phyloP scores from a whole-genome alignment of 805 yeast genomes.

The Wickerhamiella brachini region DNA sequence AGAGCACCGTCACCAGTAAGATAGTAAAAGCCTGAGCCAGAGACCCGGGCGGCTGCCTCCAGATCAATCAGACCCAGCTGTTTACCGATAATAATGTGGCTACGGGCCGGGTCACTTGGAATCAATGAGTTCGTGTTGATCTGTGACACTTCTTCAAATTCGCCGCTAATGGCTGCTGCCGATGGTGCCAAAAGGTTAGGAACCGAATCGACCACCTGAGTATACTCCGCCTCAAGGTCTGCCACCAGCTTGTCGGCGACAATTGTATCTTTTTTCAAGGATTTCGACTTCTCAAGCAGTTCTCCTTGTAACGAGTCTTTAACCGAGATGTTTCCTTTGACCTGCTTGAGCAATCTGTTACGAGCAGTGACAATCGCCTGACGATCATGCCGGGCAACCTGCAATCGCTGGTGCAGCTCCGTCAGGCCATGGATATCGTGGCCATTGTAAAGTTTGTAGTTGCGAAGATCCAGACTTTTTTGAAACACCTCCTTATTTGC shows the following conservation, averaged over 20 bases:
- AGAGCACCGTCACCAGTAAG: constrained; percentile 72
- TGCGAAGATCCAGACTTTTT: constrained; percentile 16
- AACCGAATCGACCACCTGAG: constrained; percentile 18
- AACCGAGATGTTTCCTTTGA: constrained; percentile 5
- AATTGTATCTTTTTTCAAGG: constrained; percentile 13
- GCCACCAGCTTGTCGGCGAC: constrained; percentile 9
- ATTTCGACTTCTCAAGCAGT: constrained; percentile 7
- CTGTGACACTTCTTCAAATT: constrained; percentile 11
- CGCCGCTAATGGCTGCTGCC: constrained; percentile 10
- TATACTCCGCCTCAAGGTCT: constrained; percentile 5
- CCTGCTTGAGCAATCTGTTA: constrained; percentile 9
- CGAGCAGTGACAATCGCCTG: constrained; percentile 14
- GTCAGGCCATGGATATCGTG: constrained; percentile 16
- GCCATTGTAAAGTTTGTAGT: constrained; percentile 11
- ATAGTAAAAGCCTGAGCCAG: constrained; percentile 63
- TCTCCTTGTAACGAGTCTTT: constrained; percentile 13
- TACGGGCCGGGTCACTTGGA: constrained; percentile 18
- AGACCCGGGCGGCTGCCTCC: constrained; percentile 51
- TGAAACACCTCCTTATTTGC: constrained; percentile 13
- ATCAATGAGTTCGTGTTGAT: constrained; percentile 12
- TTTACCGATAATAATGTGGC: constrained; percentile 63
- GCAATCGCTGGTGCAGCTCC: constrained; percentile 14
- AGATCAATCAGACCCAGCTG: constrained; percentile 58
- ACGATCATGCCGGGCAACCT: constrained; percentile 5
- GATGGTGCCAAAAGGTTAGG: constrained; percentile 23